Conservation (phyloP, 2,329 filamentous ascomycete species). For the Tetracladium maxilliforme region DNA sequence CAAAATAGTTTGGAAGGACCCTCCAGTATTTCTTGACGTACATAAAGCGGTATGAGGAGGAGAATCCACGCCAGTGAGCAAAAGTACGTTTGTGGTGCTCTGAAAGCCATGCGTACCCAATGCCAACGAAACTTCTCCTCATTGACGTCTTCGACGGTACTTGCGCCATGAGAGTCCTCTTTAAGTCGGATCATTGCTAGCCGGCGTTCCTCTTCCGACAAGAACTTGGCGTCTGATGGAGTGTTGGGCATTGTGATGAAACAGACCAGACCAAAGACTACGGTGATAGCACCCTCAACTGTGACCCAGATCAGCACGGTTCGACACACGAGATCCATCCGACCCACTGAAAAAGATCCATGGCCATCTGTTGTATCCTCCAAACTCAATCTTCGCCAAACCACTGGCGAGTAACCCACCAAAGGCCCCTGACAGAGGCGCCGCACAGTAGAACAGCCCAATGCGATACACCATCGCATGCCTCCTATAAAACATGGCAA, state of each 20-base stretch:
- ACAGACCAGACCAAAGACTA: background rate
- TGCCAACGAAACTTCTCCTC: slow-evolving; percentile 22
- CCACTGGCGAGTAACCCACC: no score
- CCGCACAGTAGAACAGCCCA: no score
- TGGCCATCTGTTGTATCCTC: background rate
- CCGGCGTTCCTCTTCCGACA: background rate
- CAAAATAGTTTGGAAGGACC: slow-evolving; percentile 8
- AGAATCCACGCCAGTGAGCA: no score
- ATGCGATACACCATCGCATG: no score
- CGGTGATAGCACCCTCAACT: background rate
- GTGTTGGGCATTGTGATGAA: background rate
- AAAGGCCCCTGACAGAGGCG: background rate
- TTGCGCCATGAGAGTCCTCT: slow-evolving; percentile 2
- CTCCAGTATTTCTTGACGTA: slow-evolving; percentile 11
- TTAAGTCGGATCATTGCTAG: background rate
- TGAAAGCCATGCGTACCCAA: slow-evolving; percentile 18
- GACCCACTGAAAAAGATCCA: background rate
- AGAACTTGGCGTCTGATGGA: background rate
- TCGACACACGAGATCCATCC: no score
- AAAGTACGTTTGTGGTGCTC: no score
- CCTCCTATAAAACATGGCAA: no score
- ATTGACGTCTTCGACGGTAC: slow-evolving; percentile 12
- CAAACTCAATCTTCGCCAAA: background rate
- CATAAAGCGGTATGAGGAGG: slow-evolving; percentile 14
- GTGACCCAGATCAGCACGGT: no score